Evolutionary conservation across 1,139 yeast genomes (phyloP), one percentile per base, ranked within the genome.

Genomic region (Saccharomyces hybrid): DNA sequence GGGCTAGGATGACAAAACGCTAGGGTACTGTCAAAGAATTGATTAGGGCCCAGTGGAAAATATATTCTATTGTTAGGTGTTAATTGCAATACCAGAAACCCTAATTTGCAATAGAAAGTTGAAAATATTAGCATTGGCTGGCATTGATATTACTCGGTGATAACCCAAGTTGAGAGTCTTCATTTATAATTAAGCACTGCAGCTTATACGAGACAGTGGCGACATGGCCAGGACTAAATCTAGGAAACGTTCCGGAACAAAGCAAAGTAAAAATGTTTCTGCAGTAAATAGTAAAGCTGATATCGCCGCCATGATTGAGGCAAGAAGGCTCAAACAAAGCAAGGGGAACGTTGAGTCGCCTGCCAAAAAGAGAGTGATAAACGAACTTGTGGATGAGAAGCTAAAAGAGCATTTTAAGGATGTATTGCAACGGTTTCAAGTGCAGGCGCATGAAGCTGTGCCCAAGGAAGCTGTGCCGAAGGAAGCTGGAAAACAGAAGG

Each of bases 371-470:
- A 11, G 24, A 9, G 4, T 4, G 4, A 6, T 4, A 19, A 19
- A 16, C 7, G 11, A 9, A 16, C 7, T 38, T 3, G 44, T 16
- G 12, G 11, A 34, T 29, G 32, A 27, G 24, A 50, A 50, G 12
- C 21, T 50, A n/a, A 53, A 50, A 26, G 34, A 55, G 16, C 52
- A 51, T 28, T 58, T 47, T 27, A 41, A 52, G 24, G 38, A 52
- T 11, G 24, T 56, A 5, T 42, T 58, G 3, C 38, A 50, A 32
- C 53, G 44, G 44, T 58, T 55, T 24, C 52, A 49, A 21, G 26
- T 12, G 4, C 47, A 53, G n/a, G 49, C 46, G 26, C 47, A 49
- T 16, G 24, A 28, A 9, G 48, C 42, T 19, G 44, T 16, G 11
- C 24, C 49, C 6, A 29, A 21, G 24, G 14, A 50, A 34, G 38